Conservation (phyloP, 345 rosid species). For the Populus simonii region DNA sequence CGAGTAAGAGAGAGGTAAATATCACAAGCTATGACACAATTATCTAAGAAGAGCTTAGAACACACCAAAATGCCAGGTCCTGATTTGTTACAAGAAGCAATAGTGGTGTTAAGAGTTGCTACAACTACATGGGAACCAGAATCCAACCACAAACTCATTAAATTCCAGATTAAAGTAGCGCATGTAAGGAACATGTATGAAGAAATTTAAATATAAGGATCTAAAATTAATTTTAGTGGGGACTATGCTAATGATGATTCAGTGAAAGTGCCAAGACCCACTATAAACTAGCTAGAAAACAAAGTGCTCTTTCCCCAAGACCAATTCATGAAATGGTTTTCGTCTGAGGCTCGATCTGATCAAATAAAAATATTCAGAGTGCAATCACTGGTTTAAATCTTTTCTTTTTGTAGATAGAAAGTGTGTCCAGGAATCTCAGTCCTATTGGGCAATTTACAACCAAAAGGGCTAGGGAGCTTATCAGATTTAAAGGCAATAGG, state of each 20-base stretch:
- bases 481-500: too few species aligned
- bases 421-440: too few species aligned
- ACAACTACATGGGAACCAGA: not conserved
- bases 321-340: too few species aligned
- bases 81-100: not conserved
- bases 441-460: too few species aligned
- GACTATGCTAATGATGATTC: not conserved
- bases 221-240: not conserved
- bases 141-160: not conserved
- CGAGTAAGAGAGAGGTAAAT: not conserved
- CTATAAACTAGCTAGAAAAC: too few species aligned
- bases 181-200: not conserved
- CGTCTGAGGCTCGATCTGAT: too few species aligned
- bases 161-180: not conserved
- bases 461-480: too few species aligned
- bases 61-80: not conserved
- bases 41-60: not conserved
- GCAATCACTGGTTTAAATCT: too few species aligned
- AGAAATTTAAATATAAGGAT: not conserved
- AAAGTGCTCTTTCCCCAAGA: not conserved
- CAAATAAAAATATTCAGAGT: too few species aligned
- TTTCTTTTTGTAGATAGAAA: too few species aligned
- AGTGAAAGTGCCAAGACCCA: too few species aligned
- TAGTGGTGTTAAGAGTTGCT: not conserved
- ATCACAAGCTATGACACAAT: not conserved